phyloP scores from a whole-genome alignment of 306 rosid species.

The Urtica urens region DNA sequence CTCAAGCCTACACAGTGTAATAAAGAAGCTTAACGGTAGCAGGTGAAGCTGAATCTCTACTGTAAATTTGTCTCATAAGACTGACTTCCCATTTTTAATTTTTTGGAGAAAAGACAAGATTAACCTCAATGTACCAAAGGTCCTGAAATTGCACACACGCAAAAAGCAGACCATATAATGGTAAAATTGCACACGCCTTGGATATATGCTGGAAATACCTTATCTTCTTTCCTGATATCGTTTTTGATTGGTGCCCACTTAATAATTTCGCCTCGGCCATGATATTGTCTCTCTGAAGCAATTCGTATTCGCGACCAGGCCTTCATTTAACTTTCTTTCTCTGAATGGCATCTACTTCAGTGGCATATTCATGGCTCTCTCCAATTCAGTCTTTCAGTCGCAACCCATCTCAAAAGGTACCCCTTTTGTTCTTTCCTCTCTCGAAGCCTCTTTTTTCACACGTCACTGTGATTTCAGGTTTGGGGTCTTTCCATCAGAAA shows the following conservation, averaged over 20 bases:
- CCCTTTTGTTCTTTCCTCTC: neutral
- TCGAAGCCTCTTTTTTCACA: constrained; percentile 17
- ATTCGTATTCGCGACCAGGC: neutral
- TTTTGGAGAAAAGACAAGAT: too few species aligned
- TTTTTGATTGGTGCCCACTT: neutral
- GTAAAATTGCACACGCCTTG: too few species aligned
- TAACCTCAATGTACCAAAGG: too few species aligned
- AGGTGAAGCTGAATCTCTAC: too few species aligned
- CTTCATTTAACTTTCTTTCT: neutral
- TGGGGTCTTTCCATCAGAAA: constrained; percentile 13
- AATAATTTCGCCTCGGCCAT: too few species aligned
- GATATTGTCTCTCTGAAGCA: neutral
- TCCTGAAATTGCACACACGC: too few species aligned
- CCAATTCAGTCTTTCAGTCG: constrained; percentile 11
- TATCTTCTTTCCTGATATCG: neutral
- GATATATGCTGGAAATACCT: too few species aligned
- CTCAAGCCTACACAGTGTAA: too few species aligned
- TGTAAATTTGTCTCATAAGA: too few species aligned
- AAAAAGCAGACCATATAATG: too few species aligned
- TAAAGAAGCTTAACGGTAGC: too few species aligned
- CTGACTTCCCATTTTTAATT: too few species aligned
- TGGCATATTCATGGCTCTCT: constrained; percentile 18
- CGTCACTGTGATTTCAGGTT: constrained; percentile 12
- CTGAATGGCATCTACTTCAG: constrained; percentile 30
- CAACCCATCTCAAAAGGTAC: constrained; percentile 32